Percentiles rank a stretch among this genome's conserved stretches.
Evolutionary conservation across 2,329 filamentous ascomycete genomes (phyloP).

Genomic region (Sphaceloma murrayae): DNA sequence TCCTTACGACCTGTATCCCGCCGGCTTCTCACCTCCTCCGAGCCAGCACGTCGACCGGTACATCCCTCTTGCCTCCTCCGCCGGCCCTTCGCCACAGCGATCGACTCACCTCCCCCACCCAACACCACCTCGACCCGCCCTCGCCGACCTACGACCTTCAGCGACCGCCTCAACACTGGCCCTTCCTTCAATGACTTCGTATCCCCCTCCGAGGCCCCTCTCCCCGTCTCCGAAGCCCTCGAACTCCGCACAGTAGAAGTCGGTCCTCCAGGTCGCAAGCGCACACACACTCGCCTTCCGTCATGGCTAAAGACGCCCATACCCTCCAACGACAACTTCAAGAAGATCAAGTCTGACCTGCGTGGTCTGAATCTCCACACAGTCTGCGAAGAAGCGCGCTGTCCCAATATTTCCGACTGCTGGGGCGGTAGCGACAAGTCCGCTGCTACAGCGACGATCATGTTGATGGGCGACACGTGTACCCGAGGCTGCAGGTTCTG

Average conservation of each 20-base stretch:
- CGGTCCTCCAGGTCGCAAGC: conserved; percentile 52
- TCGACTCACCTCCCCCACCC: conserved; percentile 28
- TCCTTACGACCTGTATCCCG: conserved; percentile 23
- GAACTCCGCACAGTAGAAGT: conserved; percentile 53
- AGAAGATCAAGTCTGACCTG: conserved; percentile 89
- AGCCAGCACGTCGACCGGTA: conserved; percentile 22
- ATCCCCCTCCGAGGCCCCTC: conserved; percentile 32
- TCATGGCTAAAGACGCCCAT: conserved; percentile 96
- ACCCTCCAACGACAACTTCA: conserved; percentile 75
- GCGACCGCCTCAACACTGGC: conserved; percentile 54
- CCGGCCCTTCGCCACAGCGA: conserved; percentile 37
- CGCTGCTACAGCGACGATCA: conserved; percentile 92
- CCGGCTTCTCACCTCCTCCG: conserved; percentile 22
- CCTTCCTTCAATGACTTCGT: conserved; percentile 58
- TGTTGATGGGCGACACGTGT: conserved; percentile 98
- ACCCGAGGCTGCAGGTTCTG: conserved; percentile 95
- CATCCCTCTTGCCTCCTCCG: conserved; percentile 24
- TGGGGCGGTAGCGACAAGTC: conserved; percentile 88
- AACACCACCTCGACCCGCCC: conserved; percentile 27
- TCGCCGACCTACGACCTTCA: conserved; percentile 46
- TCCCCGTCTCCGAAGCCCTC: conserved; percentile 45
- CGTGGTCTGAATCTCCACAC: conserved; percentile 85
- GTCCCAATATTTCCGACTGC: conserved; percentile 95
- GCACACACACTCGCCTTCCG: conserved; percentile 65
- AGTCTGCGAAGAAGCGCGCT: conserved; percentile 94